Conservation (phyloP, 225 moss, liverwort and hornwort genomes). For the Anthoceros angustus region DNA sequence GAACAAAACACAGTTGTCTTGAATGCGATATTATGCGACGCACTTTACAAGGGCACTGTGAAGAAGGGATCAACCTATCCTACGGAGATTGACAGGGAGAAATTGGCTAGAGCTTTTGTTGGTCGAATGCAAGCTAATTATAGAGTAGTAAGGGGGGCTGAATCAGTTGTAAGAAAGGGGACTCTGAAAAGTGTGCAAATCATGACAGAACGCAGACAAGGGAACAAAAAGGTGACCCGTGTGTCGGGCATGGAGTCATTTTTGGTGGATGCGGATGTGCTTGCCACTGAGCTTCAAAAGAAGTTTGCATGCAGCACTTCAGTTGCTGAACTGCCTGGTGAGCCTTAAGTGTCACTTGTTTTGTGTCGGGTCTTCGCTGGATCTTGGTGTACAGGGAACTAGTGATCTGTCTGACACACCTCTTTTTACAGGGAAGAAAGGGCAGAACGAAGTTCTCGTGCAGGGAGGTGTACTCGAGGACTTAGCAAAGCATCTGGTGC, state of each 20-base stretch:
- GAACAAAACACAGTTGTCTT: background rate
- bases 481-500: conserved; percentile 8
- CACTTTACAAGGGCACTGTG: conserved; percentile 8
- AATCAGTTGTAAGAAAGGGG: conserved; percentile 6
- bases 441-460: conserved; percentile 6
- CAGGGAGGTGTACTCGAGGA: conserved; percentile 9
- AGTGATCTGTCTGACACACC: background rate
- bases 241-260: conserved; percentile 8
- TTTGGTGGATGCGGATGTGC: conserved; percentile 7
- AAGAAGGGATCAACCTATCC: conserved; percentile 7
- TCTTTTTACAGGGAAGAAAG: conserved; percentile 6
- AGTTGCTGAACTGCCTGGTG: conserved; percentile 5
- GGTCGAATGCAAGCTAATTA: conserved; percentile 7
- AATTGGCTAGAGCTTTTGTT: conserved; percentile 3
- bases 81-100: background rate
- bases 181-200: conserved; percentile 7
- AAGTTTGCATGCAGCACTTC: conserved; percentile 10
- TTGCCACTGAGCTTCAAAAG: conserved; percentile 7
- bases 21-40: conserved; percentile 7
- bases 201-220: conserved; percentile 6
- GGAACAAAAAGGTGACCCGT: conserved; percentile 10
- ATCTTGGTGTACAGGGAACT: background rate
- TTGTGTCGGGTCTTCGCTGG: background rate
- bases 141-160: background rate
- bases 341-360: background rate